phyloP scores from a whole-genome alignment of 768 basidiomycete species.

The Boletus rex-veris region DNA sequence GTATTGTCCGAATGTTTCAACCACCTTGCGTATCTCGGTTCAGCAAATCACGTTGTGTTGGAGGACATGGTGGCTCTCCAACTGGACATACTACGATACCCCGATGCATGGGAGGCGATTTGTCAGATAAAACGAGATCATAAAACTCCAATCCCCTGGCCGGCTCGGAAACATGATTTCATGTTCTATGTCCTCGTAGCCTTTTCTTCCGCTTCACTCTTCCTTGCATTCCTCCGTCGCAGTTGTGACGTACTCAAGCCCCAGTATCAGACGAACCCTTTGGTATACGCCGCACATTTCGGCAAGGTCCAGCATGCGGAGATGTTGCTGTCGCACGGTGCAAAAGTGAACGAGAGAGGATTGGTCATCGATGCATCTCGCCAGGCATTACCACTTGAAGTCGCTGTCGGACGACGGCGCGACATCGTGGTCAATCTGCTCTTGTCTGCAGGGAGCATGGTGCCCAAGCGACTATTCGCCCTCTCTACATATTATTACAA shows the following conservation, averaged over 20 bases:
- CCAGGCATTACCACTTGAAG: conserved; percentile 2
- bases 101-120: background rate
- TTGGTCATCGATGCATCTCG: background rate
- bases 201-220: conserved; percentile 4
- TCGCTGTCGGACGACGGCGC: conserved; percentile 5
- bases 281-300: conserved; percentile 12
- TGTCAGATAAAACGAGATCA: background rate
- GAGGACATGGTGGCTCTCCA: conserved; percentile 1
- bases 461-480: conserved; percentile 1
- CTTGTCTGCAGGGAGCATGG: background rate
- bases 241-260: background rate
- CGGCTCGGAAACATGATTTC: conserved; percentile 2
- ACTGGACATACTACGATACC: background rate
- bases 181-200: conserved; percentile 4
- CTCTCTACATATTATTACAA: background rate
- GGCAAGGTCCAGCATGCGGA: conserved; percentile 1
- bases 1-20: background rate
- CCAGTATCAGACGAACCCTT: conserved; percentile 4
- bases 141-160: background rate
- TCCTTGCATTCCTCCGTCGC: conserved; percentile 1
- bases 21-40: conserved; percentile 6
- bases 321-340: background rate
- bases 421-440: background rate
- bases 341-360: conserved; percentile 4
- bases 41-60: background rate